Evolutionary conservation across 441 rosid genomes (phyloP).

Genomic region (Brassica balearica): DNA sequence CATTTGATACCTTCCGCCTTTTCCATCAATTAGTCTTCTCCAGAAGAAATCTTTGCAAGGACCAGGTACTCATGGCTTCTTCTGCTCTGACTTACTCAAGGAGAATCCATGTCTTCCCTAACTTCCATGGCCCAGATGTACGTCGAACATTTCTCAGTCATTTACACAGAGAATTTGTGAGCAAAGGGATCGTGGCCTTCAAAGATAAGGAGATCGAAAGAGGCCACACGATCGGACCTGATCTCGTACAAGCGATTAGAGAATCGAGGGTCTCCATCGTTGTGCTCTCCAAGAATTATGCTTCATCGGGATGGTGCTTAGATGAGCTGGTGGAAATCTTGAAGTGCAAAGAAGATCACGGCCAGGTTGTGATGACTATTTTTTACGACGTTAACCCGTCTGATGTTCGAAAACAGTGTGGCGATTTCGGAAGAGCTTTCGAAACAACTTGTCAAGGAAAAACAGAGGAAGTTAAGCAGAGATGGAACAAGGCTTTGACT

Average conservation of each 20-base stretch:
- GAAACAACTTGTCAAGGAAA: neutral
- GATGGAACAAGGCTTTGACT: slow-evolving; percentile 21
- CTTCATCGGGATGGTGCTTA: slow-evolving; percentile 31
- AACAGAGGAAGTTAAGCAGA: neutral
- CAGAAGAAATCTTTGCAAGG: neutral
- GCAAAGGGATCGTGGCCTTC: slow-evolving; percentile 17
- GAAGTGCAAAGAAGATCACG: neutral
- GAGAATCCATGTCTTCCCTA: slow-evolving; percentile 8
- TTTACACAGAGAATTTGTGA: neutral
- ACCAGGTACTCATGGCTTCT: slow-evolving; percentile 1
- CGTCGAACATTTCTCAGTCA: slow-evolving; percentile 26
- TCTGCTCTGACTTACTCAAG: neutral
- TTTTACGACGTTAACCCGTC: neutral
- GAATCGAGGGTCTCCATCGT: slow-evolving; percentile 23
- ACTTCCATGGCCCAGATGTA: slow-evolving; percentile 6
- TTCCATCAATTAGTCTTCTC: neutral
- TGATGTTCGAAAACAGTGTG: neutral
- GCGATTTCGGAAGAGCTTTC: neutral
- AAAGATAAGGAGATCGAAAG: slow-evolving; percentile 2
- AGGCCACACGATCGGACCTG: neutral
- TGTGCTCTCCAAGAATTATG: slow-evolving; percentile 13
- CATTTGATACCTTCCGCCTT: too few relatives aligned
- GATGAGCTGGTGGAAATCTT: slow-evolving; percentile 24
- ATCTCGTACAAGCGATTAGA: neutral
- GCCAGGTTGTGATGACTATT: neutral